Percentiles rank a stretch among this genome's conserved stretches.
Conservation (phyloP, 1,284 basidiomycete species). For the Trichosporon ovoides region DNA sequence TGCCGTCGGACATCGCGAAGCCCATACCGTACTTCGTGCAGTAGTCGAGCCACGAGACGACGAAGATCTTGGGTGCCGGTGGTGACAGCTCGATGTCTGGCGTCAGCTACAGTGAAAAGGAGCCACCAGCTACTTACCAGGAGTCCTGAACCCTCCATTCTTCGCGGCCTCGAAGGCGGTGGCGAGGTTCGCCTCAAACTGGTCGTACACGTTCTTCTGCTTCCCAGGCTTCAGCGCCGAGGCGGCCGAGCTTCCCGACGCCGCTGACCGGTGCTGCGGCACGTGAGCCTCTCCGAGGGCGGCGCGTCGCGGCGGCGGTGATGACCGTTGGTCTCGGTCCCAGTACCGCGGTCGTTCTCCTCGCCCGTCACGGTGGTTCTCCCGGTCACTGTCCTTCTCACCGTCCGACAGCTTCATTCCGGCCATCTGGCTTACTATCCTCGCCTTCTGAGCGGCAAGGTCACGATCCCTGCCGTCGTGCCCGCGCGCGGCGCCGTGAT, state of each 20-base stretch:
- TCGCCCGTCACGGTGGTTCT: background rate
- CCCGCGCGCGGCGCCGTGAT: constrained; percentile 14
- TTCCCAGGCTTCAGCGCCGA: background rate
- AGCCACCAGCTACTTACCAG: constrained; percentile 51
- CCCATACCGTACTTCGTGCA: constrained; percentile 99
- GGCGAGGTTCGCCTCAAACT: constrained; percentile 58
- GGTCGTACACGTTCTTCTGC: constrained; percentile 14
- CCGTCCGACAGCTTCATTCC: constrained; percentile 20
- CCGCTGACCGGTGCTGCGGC: background rate
- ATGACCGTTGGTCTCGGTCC: background rate
- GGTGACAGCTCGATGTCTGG: constrained; percentile 46
- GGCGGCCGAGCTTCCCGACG: background rate
- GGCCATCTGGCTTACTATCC: constrained; percentile 85
- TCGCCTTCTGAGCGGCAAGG: constrained; percentile 75
- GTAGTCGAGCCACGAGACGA: constrained; percentile 96
- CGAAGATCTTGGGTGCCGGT: constrained; percentile 74
- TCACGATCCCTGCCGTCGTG: constrained; percentile 37
- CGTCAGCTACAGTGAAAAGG: no score
- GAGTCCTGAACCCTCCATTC: constrained; percentile 28
- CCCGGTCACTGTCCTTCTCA: constrained; percentile 4
- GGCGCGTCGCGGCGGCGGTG: constrained; percentile 2
- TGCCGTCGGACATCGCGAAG: constrained; percentile 90
- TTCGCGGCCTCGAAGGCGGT: constrained; percentile 33
- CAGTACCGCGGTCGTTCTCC: background rate
- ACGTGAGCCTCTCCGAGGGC: constrained; percentile 9